A percentile compares a stretch with the other conserved stretches of the same genome.
These are phyloP conservation scores for Exophiala bonariae DNA, from an alignment of 2,329 filamentous ascomycete genomes.

Conservation along the genomic window DNA sequence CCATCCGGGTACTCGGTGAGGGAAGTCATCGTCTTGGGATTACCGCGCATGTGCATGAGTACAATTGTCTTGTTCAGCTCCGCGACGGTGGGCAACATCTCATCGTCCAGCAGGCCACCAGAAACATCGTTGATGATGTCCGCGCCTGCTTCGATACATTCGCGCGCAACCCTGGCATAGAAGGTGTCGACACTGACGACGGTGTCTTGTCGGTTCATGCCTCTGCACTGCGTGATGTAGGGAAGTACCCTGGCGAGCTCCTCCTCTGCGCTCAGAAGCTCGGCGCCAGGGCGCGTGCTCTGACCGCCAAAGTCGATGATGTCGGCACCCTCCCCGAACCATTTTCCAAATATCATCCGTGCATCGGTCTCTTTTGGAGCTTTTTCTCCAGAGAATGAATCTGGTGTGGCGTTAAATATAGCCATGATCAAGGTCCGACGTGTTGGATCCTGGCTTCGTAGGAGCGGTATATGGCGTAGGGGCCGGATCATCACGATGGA, in stretches of 20 bases:
- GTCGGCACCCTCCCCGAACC: conserved; percentile 70
- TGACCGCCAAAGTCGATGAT: conserved; percentile 94
- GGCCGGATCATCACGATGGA: conserved; percentile 40
- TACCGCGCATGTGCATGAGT: conserved; percentile 93
- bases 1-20: conserved; percentile 69
- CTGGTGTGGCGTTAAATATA: conserved; percentile 90
- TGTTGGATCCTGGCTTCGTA: conserved; percentile 57
- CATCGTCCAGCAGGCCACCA: conserved; percentile 72
- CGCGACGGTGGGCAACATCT: conserved; percentile 81
- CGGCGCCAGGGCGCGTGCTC: conserved; percentile 78
- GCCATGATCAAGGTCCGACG: conserved; percentile 82
- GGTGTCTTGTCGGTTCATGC: conserved; percentile 58
- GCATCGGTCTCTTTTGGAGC: conserved; percentile 53
- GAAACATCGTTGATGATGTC: conserved; percentile 96
- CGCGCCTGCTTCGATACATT: conserved; percentile 74
- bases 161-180: conserved; percentile 76
- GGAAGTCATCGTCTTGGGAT: conserved; percentile 75
- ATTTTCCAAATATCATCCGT: conserved; percentile 57
- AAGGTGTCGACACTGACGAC: conserved; percentile 92
- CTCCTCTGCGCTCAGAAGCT: conserved; percentile 68
- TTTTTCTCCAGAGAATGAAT: conserved; percentile 95
- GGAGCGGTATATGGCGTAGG: conserved; percentile 41
- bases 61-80: conserved; percentile 74
- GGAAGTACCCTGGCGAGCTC: conserved; percentile 79
- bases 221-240: conserved; percentile 70